Evolutionary conservation across 306 rosid species (phyloP).

Genomic region (Pyrus bretschneideri): DNA sequence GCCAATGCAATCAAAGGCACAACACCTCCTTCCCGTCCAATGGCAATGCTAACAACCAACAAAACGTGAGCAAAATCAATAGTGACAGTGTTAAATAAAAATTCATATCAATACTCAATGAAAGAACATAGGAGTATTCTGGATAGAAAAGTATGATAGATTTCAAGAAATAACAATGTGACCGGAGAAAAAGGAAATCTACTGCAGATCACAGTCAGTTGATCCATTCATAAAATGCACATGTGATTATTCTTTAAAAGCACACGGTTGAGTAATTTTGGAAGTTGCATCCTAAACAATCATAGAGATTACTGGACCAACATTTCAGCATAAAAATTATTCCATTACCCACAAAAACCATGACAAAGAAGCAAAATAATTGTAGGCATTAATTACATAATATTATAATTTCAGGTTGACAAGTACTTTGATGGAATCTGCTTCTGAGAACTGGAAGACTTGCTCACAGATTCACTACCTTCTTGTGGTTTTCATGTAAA

Average conservation of each 20-base stretch:
- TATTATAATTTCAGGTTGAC: neutral
- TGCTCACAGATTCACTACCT: neutral
- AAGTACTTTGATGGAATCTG: neutral
- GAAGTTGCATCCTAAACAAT: neutral
- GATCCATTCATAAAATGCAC: neutral
- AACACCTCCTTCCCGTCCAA: slow-evolving; percentile 99
- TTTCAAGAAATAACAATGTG: neutral
- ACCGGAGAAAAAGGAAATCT: neutral
- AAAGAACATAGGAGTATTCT: neutral
- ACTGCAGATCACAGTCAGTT: neutral
- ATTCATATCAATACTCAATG: neutral
- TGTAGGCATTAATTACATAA: neutral
- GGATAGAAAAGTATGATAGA: neutral
- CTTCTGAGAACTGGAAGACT: neutral
- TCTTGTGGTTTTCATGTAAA: neutral
- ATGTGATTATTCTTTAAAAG: neutral
- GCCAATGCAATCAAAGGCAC: slow-evolving; percentile 96
- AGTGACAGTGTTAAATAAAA: slow-evolving; percentile 1
- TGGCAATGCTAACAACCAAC: slow-evolving; percentile 69
- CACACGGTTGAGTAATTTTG: neutral
- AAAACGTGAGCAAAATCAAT: slow-evolving; percentile 5
- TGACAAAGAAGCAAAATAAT: neutral
- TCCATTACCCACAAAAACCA: neutral
- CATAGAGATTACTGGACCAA: neutral
- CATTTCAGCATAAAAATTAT: neutral